Evolutionary conservation across 2,329 filamentous ascomycete genomes (phyloP), one percentile per base, ranked within the genome.

Genomic region (Capronia coronata): DNA sequence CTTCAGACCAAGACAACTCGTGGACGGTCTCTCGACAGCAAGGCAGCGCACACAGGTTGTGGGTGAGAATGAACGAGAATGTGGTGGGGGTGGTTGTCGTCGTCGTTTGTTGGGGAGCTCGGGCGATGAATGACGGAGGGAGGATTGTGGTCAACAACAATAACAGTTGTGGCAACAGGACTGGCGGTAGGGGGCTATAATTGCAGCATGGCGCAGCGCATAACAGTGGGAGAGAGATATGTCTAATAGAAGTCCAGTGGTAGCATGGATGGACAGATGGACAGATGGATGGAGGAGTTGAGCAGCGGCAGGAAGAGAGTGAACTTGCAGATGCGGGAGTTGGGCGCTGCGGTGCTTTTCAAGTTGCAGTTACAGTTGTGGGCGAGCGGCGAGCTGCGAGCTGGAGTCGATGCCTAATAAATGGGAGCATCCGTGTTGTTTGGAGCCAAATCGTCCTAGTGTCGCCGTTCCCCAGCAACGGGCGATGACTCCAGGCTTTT

Each of bases 191-290:
- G 6, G 16, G 29, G 34, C 46, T 52, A 52, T 32, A 23, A 27
- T 19, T 41, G 38, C 27, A 39, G 47, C 53, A 56, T 56, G 42
- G 45, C 53, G 47, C 39, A 41, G 48, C 32, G 43, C 34, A 37
- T 19, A 37, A 16, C 37, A 43, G 21, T 25, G 23, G 32, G 29
- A 21, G 21, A 48, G 35, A 11, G 45, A 47, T 47, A 38, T 25
- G 42, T 37, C 40, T 38, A 38, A 37, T 25, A 39, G 32, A 39
- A 27, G 7, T n/a, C 14, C 32, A 46, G 43, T 11, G 34, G 7
- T 11, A 39, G 43, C 32, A 46, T 46, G 34, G 16, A 41, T 21
- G 35, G 38, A 41, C n/a, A n/a, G n/a, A 39, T 39, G 19, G n/a
- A 39, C 7, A 3, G 19, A 21, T 39, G 37, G 37, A 18, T 21